phyloP scores from a whole-genome alignment of 176 grass and related monocot species.

The Typha latifolia region DNA sequence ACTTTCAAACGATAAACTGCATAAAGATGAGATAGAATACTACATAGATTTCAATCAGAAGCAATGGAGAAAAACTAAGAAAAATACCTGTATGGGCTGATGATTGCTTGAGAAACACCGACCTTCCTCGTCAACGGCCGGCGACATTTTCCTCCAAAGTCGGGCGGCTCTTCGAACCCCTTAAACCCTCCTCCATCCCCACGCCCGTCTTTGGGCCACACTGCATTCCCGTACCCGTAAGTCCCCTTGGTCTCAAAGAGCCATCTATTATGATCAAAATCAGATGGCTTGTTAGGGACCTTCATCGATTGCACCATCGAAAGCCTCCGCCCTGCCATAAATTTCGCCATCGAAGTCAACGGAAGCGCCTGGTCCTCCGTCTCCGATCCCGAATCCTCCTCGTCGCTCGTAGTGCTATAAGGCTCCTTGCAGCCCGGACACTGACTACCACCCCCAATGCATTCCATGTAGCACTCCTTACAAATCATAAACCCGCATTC shows the following conservation, averaged over 20 bases:
- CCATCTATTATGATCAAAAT: constrained; percentile 88
- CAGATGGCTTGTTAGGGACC: constrained; percentile 34
- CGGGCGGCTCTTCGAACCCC: constrained; percentile 68
- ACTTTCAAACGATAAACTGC: background rate
- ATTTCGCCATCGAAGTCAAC: constrained; percentile 54
- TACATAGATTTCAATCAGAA: background rate
- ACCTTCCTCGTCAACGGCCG: constrained; percentile 73
- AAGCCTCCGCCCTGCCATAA: constrained; percentile 9
- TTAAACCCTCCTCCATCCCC: constrained; percentile 31
- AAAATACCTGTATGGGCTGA: constrained; percentile 87
- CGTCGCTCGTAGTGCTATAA: constrained; percentile 20
- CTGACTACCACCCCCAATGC: constrained; percentile 28
- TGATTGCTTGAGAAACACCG: constrained; percentile 67
- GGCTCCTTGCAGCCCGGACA: constrained; percentile 90
- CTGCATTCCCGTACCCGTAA: constrained; percentile 86
- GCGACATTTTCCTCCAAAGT: constrained; percentile 52
- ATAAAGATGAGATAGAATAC: background rate
- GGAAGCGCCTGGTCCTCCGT: constrained; percentile 41
- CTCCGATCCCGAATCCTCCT: constrained; percentile 23
- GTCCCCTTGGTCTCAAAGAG: constrained; percentile 98
- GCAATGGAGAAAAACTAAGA: background rate
- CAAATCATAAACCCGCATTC: constrained; percentile 90
- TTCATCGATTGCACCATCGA: constrained; percentile 78
- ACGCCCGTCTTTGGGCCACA: constrained; percentile 68
- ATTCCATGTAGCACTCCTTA: constrained; percentile 75